Evolutionary conservation across 2,329 filamentous ascomycete species (phyloP), one percentile per base, ranked within the genome.

Genomic region (Calonectria fujianensis): DNA sequence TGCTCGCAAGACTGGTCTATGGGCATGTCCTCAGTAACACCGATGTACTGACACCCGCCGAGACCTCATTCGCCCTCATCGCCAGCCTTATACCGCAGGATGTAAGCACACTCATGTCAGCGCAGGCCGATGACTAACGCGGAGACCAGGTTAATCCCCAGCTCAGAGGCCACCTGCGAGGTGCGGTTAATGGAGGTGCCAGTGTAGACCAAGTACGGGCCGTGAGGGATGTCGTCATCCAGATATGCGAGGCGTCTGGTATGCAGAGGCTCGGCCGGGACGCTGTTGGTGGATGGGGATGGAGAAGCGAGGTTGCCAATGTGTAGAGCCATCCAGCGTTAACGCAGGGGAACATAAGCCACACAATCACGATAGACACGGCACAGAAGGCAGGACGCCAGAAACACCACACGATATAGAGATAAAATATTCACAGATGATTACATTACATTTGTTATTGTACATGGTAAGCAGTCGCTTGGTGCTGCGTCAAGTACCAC

Each of bases 81-180:
- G 80, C 80, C 20, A 77, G 80, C 39, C 80, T 81, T 29, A 81
- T 81, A n/a, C 80, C 80, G 8, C 80, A 81, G 11, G 80, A 81
- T 57, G 80, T 81, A 69, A 77, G 80, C 69, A 51, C 24, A 11
- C n/a, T 54, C 45, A 31, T 24, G 48, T 64, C 37, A 18, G 45
- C 35, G 35, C 29, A 20, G 20, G 39, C 63, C 29, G 24, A 54
- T 74, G 14, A 79, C n/a, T 50, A 66, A n/a, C 35, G 29, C 54
- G 18, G 10, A 11, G 45, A n/a, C 13, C 37, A 39, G 80, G 80
- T 81, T 13, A 81, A 81, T 39, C 80, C 80, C 57, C 80, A 81
- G 69, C 76, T 81, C 20, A 81, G 81, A 24, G 80, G 80, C 11
- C 80, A 81, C 45, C 45, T 81, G 51, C 73, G 80, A 51, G 80